Conservation (phyloP, 1,284 basidiomycete genomes). For the Puccinia coronata region DNA sequence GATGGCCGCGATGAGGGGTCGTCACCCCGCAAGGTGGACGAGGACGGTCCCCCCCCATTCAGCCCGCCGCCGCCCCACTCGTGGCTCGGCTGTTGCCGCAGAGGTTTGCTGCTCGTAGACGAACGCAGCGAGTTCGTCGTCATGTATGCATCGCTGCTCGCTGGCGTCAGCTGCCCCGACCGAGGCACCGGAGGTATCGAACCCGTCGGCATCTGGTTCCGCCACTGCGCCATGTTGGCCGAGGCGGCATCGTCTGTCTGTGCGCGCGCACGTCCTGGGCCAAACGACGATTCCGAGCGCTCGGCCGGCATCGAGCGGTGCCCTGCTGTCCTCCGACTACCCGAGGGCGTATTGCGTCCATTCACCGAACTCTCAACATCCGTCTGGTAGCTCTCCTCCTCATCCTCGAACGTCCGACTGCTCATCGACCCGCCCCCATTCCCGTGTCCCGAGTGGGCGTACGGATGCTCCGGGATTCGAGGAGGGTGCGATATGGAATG, state of each 20-base stretch:
- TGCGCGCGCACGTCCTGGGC: conserved; percentile 25
- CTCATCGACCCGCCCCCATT: conserved; percentile 25
- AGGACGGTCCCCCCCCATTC: conserved; percentile 33
- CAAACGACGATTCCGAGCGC: conserved; percentile 18
- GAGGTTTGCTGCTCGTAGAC: conserved; percentile 53
- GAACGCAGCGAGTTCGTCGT: conserved; percentile 52
- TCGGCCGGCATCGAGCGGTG: conserved; percentile 49
- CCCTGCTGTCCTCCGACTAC: conserved; percentile 20
- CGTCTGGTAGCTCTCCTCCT: conserved; percentile 44
- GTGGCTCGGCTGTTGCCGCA: conserved; percentile 53
- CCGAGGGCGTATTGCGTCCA: conserved; percentile 29
- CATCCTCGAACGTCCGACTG: conserved; percentile 45
- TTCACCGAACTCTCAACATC: conserved; percentile 31
- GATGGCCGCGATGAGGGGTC: too few relatives aligned
- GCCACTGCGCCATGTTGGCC: conserved; percentile 28
- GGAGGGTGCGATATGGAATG: conserved; percentile 10
- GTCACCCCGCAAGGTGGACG: too few relatives aligned
- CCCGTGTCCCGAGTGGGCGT: conserved; percentile 36
- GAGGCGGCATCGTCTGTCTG: conserved; percentile 42
- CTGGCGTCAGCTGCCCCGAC: conserved; percentile 38
- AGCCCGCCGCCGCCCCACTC: too few relatives aligned
- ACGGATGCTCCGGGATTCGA: conserved; percentile 38
- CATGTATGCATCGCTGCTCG: conserved; percentile 27
- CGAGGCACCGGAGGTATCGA: conserved; percentile 44
- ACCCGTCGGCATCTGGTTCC: conserved; percentile 29